Evolutionary conservation across 2,329 filamentous ascomycete species (phyloP), one percentile per base, ranked within the genome.

Genomic region (Monilinia vaccinii-corymbosi): DNA sequence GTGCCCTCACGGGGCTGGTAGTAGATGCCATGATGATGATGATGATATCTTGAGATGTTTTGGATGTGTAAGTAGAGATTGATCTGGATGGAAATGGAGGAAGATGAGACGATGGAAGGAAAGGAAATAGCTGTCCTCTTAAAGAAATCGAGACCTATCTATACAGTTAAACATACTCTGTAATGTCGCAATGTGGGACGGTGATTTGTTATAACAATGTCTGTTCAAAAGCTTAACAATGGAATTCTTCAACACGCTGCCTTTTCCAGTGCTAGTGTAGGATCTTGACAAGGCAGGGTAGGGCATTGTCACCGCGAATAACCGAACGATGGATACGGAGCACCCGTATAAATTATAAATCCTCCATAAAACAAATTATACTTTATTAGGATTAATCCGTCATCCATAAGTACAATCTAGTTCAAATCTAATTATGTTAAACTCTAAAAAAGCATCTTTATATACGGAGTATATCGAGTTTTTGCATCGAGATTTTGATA

Each of bases 1-100:
- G 65, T n/a, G 62, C 61, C 31, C 60, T 61, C 16, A 61, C 66
- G 47, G 69, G 68, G 44, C 58, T 68, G 28, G 60, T 63, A n/a
- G 61, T 63, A 23, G 69, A 66, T 28, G 62, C 45, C 61, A 64
- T 65, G 6, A 61, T 64, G 56, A 40, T 61, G n/a, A 38, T 34
- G 18, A 14, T 36, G 34, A 36, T 36, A 36, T n/a, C 14, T 21
- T 23, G n/a, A 16, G 21, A 60, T 62, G 9, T 23, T 21, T 23
- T 23, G 16, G 21, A 60, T 62, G 9, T 23, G 48, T 25, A 10
- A 7, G n/a, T 52, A 14, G 31, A 23, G 11, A 14, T 21, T 53
- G 38, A 10, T 32, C 14, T 9, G 46, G 40, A 18, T 16, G 14
- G 28, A 11, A 34, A 23, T 8, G 7, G 16, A 34, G 7, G 47